Evolutionary conservation across 2,329 filamentous ascomycete genomes (phyloP), one percentile per base, ranked within the genome.

Genomic region (Fusarium ambrosium): DNA sequence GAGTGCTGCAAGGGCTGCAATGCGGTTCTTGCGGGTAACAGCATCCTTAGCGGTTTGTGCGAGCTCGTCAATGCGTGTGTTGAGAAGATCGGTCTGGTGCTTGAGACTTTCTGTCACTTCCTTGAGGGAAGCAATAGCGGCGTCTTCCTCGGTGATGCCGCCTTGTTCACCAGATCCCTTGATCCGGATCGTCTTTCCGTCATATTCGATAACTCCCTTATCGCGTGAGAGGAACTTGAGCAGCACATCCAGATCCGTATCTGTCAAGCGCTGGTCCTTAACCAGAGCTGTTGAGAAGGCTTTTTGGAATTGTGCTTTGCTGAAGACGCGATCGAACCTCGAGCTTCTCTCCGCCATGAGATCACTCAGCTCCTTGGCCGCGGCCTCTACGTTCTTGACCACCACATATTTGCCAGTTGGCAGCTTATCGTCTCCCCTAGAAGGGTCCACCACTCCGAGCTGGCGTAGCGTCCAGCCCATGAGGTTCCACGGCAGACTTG

Each of bases 81-180:
- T 89, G 43, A 98, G 88, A 1, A 91, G 87, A 9, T 88, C 83
- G 18, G 95, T 92, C 70, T 98, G 91, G 22, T 92, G 89, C 71
- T 93, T 92, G 18, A 99, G 87, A 61, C 93, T 92, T 45, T 90
- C 87, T 32, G 95, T 92, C 13, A 98, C 88, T 29, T 93, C 91
- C 79, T 95, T 96, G 11, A 99, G 89, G 20, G 93, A 93, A 1
- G 95, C 95, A 72, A 98, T 94, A 1, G 94, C 93, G 6, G 87
- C 86, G 83, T 99, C 97, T 78, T 97, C 93, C 67, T 92, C 86
- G 1, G 93, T 94, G 73, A 98, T 92, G 0, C 78, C 77, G 1
- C 80, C 69, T 53, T 85, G 82, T 62, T 90, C 87, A 4, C 86
- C 85, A 0, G 88, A 81, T 0, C 84, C 83, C 77, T 90, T 92